Base-by-base conservation (phyloP, 306 rosid species). In the Quercus ilex region DNA sequence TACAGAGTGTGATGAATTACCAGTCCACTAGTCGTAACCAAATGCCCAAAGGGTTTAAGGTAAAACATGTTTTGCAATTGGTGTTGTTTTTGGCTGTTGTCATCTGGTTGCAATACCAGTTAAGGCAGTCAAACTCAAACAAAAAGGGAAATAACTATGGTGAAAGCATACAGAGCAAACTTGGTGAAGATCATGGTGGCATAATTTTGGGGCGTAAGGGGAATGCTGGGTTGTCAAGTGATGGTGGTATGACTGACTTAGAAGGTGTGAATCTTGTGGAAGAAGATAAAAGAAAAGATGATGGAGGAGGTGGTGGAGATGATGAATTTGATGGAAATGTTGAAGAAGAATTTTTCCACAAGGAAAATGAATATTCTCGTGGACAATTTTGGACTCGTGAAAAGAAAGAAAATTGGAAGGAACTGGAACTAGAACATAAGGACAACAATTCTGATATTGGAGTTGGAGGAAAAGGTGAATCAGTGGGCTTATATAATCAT, bases 301-400 rank as follows among this genome's bases (percentile, higher is more conserved):
- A 67, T 35, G 70, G 46, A 15, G 72, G 52, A 35, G 72, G 6
- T 67, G 72, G 6, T 67, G 72, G 72, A 67, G 72, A 67, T 35
- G 72, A 33, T 67, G 72, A 35, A 67, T 18, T 67, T 18, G 51
- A 64, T 30, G 70, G 43, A 64, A 28, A 28, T 15, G 6, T 30
- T 6, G 70, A 64, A 14, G 46, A 64, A 5, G 11, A 15, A 6
- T 4, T 25, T 13, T 64, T 30, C 19, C 20, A 49, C 53, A 49
- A 49, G 53, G 53, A 49, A 49, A 49, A 1, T 13, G 53, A 49
- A 49, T 12, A 49, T 49, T 11, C 53, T 49, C 53, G 17, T 49
- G 53, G 17, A 3, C 53, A 13, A 10, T 49, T 49, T 10, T 11
- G 17, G 53, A 49, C 53, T 49, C 53, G 53, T 49, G 53, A 49